phyloP scores from a whole-genome alignment of 768 basidiomycete genomes.

The Lactifluus subvellereus region DNA sequence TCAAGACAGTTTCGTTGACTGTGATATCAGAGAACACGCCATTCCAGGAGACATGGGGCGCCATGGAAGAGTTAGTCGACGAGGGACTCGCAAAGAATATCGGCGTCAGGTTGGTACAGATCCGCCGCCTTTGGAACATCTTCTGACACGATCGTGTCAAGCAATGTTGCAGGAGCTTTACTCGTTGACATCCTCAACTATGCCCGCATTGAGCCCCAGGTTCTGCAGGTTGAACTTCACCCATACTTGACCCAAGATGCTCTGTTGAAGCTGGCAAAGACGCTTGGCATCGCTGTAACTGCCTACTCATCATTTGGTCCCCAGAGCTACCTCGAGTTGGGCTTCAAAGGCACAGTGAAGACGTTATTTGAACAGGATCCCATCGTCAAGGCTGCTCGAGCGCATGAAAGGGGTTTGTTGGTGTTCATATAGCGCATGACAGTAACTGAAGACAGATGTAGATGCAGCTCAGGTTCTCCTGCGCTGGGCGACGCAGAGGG shows the following conservation, averaged over 20 bases:
- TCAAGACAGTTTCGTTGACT: not conserved
- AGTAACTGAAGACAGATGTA: slow-evolving; percentile 12
- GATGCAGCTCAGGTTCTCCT: slow-evolving; percentile 42
- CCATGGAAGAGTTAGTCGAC: slow-evolving; percentile 75
- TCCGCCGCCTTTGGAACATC: not conserved
- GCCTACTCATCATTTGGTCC: slow-evolving; percentile 54
- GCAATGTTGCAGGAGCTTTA: slow-evolving; percentile 68
- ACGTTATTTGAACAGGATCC: slow-evolving; percentile 45
- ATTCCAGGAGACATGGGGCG: slow-evolving; percentile 78
- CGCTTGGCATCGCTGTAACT: slow-evolving; percentile 45
- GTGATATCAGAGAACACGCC: slow-evolving; percentile 49
- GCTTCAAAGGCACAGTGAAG: slow-evolving; percentile 45
- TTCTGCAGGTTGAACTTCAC: slow-evolving; percentile 57
- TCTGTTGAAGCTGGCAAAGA: slow-evolving; percentile 40
- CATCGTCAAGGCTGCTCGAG: slow-evolving; percentile 41
- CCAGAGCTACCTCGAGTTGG: slow-evolving; percentile 59
- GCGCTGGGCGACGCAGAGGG: slow-evolving; percentile 46
- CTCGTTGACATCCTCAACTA: slow-evolving; percentile 75
- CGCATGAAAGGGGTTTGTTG: slow-evolving; percentile 48
- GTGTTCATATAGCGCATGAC: not conserved
- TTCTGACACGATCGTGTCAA: slow-evolving; percentile 28
- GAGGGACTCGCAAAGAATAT: slow-evolving; percentile 69
- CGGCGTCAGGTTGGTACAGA: slow-evolving; percentile 54
- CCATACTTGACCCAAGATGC: slow-evolving; percentile 48
- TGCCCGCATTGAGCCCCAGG: slow-evolving; percentile 56